Conservation (phyloP, 2,329 filamentous ascomycete genomes). For the Ophiostoma sp. region DNA sequence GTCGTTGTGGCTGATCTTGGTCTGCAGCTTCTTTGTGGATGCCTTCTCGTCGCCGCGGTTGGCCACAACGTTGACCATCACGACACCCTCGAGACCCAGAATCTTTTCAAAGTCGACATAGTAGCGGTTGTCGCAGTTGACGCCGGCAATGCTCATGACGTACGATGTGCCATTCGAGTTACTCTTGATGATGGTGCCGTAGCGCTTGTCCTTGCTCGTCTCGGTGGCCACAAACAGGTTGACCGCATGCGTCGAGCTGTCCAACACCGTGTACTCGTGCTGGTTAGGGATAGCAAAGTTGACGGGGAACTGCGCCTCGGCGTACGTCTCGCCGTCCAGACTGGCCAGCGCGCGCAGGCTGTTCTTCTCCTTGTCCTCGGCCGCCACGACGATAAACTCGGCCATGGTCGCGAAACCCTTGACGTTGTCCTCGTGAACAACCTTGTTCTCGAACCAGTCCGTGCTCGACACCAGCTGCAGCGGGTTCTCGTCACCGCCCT, state of each 20-base stretch:
- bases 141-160: constrained; percentile 74
- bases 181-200: constrained; percentile 91
- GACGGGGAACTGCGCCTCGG: constrained; percentile 78
- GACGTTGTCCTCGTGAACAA: constrained; percentile 67
- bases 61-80: constrained; percentile 79
- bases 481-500: constrained; percentile 61
- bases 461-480: constrained; percentile 74
- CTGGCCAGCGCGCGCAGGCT: constrained; percentile 78
- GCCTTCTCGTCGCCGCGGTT: constrained; percentile 62
- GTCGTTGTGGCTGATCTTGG: constrained; percentile 94
- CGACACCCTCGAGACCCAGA: constrained; percentile 85
- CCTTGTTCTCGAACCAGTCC: constrained; percentile 70
- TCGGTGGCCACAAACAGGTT: constrained; percentile 91
- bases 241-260: constrained; percentile 90
- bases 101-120: constrained; percentile 98
- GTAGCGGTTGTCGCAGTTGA: constrained; percentile 75
- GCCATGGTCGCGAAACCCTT: constrained; percentile 91
- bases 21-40: constrained; percentile 76
- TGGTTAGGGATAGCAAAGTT: constrained; percentile 79
- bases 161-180: constrained; percentile 98
- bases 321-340: constrained; percentile 80
- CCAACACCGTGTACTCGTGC: constrained; percentile 86
- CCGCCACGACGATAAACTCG: constrained; percentile 91
- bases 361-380: constrained; percentile 65
- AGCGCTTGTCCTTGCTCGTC: constrained; percentile 62